phyloP scores from a whole-genome alignment of 345 rosid genomes.

The Lumnitzera racemosa region DNA sequence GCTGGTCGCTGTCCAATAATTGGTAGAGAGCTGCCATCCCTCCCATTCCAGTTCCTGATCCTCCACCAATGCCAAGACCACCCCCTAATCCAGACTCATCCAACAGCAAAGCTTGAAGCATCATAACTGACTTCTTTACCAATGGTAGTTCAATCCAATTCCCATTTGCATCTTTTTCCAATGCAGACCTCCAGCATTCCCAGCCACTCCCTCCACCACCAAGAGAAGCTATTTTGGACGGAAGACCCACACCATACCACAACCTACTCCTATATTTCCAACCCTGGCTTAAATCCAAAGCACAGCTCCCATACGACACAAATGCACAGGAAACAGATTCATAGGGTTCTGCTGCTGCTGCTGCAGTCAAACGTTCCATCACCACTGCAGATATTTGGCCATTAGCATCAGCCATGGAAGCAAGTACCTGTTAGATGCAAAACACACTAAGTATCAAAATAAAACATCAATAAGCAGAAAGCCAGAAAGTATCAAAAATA shows the following conservation, averaged over 20 bases:
- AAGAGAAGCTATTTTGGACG: slow-evolving; percentile 51
- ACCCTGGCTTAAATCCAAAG: slow-evolving; percentile 86
- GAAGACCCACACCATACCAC: slow-evolving; percentile 92
- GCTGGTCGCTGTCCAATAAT: slow-evolving; percentile 95
- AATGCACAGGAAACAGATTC: slow-evolving; percentile 96
- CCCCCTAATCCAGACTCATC: slow-evolving; percentile 99
- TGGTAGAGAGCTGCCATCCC: slow-evolving; percentile 98
- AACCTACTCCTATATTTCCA: slow-evolving; percentile 97
- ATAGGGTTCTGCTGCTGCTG: slow-evolving; percentile 96
- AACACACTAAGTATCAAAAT: slow-evolving; percentile 12
- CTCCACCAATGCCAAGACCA: slow-evolving; percentile 99
- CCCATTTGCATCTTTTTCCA: slow-evolving; percentile 91
- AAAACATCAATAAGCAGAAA: slow-evolving; percentile 12
- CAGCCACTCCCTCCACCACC: slow-evolving; percentile 97
- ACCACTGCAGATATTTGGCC: slow-evolving; percentile 84
- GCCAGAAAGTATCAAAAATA: slow-evolving; percentile 6
- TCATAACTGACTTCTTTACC: slow-evolving; percentile 86
- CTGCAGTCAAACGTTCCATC: slow-evolving; percentile 97
- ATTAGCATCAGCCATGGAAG: slow-evolving; percentile 97
- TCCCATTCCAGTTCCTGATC: slow-evolving; percentile 99
- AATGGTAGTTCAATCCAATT: slow-evolving; percentile 94
- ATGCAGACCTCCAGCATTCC: slow-evolving; percentile 75
- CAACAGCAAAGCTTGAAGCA: slow-evolving; percentile 94
- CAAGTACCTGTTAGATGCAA: slow-evolving; percentile 58
- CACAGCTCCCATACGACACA: slow-evolving; percentile 97